A percentile compares a stretch with the other conserved stretches of the same genome.
Conservation (phyloP, 768 basidiomycete genomes). For the Auriculariales sp. region DNA sequence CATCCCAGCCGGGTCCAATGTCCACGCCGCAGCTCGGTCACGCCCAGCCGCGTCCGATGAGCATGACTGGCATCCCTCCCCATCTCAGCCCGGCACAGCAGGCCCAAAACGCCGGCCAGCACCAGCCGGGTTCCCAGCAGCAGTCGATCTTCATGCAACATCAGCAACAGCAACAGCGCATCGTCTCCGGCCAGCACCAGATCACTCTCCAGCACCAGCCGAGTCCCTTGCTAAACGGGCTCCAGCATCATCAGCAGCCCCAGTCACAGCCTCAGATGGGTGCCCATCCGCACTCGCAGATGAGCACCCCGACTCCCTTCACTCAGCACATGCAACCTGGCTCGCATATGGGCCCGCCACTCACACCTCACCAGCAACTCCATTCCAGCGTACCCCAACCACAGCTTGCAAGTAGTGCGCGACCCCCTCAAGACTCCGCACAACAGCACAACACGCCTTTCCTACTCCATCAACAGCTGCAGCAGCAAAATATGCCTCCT, state of each 20-base stretch:
- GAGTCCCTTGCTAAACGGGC: not conserved
- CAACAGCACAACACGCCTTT: too few relatives aligned
- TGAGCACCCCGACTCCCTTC: not conserved
- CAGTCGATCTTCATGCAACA: constrained; percentile 4
- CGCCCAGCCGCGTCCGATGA: not conserved
- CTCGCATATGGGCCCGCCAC: too few relatives aligned
- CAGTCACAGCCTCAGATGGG: not conserved
- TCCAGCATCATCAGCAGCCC: not conserved
- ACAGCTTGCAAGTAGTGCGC: too few relatives aligned
- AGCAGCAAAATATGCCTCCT: too few relatives aligned
- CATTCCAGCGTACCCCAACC: too few relatives aligned
- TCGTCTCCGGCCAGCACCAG: not conserved
- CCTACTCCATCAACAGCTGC: not conserved
- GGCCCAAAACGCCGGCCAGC: not conserved
- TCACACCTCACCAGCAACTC: too few relatives aligned
- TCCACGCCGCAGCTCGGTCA: not conserved
- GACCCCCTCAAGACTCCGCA: too few relatives aligned
- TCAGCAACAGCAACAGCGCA: constrained; percentile 20
- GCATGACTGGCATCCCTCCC: not conserved
- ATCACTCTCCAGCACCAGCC: not conserved
- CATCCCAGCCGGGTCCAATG: not conserved
- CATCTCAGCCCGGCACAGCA: not conserved
- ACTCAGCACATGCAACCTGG: too few relatives aligned
- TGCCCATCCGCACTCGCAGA: not conserved
- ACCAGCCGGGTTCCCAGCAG: not conserved